These are phyloP conservation scores for Neoarthrinium moseri DNA, from an alignment of 2,329 filamentous ascomycete genomes.

Conservation along the genomic window DNA sequence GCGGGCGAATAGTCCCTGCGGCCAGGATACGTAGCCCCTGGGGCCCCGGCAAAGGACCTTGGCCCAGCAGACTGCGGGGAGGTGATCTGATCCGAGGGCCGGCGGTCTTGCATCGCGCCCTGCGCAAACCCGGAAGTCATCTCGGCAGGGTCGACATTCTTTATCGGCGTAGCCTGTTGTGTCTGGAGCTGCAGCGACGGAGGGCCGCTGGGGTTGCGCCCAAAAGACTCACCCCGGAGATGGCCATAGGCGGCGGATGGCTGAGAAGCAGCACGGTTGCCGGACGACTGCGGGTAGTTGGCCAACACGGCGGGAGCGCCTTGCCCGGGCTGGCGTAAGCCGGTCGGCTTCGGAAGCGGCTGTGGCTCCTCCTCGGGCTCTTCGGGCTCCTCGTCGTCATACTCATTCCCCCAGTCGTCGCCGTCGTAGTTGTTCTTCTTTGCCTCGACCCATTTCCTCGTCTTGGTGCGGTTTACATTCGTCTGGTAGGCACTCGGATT, in stretches of 20 bases:
- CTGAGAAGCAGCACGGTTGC: slow-evolving; percentile 23
- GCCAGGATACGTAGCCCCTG: slow-evolving; percentile 6
- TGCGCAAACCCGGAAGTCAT: slow-evolving; percentile 2
- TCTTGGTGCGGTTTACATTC: slow-evolving; percentile 86
- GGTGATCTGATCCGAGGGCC: slow-evolving; percentile 16
- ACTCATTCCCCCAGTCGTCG: slow-evolving; percentile 84
- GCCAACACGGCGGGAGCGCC: slow-evolving; percentile 18
- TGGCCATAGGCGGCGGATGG: slow-evolving; percentile 15
- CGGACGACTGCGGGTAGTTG: slow-evolving; percentile 14
- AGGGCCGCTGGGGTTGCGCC: slow-evolving; percentile 24
- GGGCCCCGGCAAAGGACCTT: background rate
- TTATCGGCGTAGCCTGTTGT: slow-evolving; percentile 11
- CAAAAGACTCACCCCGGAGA: slow-evolving; percentile 17
- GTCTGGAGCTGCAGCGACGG: slow-evolving; percentile 31
- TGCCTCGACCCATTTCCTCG: slow-evolving; percentile 92
- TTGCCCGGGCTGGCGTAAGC: slow-evolving; percentile 40
- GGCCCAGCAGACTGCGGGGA: slow-evolving; percentile 15
- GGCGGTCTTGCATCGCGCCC: slow-evolving; percentile 13
- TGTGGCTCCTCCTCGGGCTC: slow-evolving; percentile 42
- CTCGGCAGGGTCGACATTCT: slow-evolving; percentile 11
- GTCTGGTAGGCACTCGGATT: slow-evolving; percentile 60
- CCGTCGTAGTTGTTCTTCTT: slow-evolving; percentile 85
- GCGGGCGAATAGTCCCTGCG: slow-evolving; percentile 12
- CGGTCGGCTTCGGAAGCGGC: slow-evolving; percentile 38
- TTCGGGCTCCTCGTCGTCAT: slow-evolving; percentile 58